Conservation (phyloP, 306 rosid species). For the Cucumis sativus region Cucumber_9930_V3 NC_026659.2:26638001-26638500, state of each 20-base stretch:
- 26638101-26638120: no score
- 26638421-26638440: neutral
- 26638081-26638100: no score
- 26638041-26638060: slow-evolving; percentile 43
- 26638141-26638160: slow-evolving; percentile 59
- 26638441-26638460: no score
- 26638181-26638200: slow-evolving; percentile 2
- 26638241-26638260: neutral
- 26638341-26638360: neutral
- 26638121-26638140: slow-evolving; percentile 40
- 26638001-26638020: slow-evolving; percentile 38
- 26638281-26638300: slow-evolving; percentile 27
- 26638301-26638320: slow-evolving; percentile 9
- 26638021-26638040: slow-evolving; percentile 56
- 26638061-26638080: neutral
- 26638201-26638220: slow-evolving; percentile 1
- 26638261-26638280: slow-evolving; percentile 10
- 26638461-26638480: no score
- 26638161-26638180: slow-evolving; percentile 29
- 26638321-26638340: slow-evolving; percentile 18
- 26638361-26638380: neutral
- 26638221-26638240: slow-evolving; percentile 23
- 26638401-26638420: slow-evolving; percentile 10
- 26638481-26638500: slow-evolving; percentile 33
- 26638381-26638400: slow-evolving; percentile 20